Base-by-base conservation (phyloP, 2,329 filamentous ascomycete species). In the Cladophialophora bantiana region DNA sequence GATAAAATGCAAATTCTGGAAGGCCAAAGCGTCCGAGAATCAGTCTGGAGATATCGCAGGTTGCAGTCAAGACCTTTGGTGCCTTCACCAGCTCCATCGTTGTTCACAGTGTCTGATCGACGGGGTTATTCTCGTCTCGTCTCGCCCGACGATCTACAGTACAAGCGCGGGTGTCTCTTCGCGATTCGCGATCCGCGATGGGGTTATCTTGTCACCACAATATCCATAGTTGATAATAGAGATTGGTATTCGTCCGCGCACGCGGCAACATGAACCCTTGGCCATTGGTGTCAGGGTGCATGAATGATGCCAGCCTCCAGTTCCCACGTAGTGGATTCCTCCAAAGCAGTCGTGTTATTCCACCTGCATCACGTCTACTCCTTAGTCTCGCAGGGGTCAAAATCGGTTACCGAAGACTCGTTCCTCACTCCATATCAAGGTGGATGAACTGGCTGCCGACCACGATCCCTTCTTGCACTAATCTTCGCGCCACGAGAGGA, bases 131-230 rank as follows among this genome's bases (percentile, higher is more conserved):
- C 40, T 42, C 40, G 40, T 13, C 40, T 42, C 40, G 40, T 7
- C 40, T 42, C 26, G 26, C 15, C 40, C 18, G 40, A 42, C 18
- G 40, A 42, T 42, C 40, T 42, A 42, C 40, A 42, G 13, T 42
- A 13, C 40, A 42, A 42, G 40, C 40, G 15, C 40, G 4, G 54
- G 32, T 35, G 54, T 32, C 18, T 56, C 40, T n/a, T 42, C 40
- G 40, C 15, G 15, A 42, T 42, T 42, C n/a, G n/a, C n/a, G n/a
- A n/a, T n/a, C n/a, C n/a, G n/a, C n/a, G n/a, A n/a, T n/a, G n/a
- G n/a, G n/a, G n/a, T n/a, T n/a, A n/a, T 42, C 40, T n/a, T 42
- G n/a, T n/a, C 40, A 42, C 50, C 50, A 32, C 50, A 18, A 20
- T 20, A 32, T 31, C 50, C 31, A 20, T 32, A 1, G 26, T 54